Evolutionary conservation across 2,329 filamentous ascomycete species (phyloP), one percentile per base, ranked within the genome.

Genomic region (Penicillium hordei): DNA sequence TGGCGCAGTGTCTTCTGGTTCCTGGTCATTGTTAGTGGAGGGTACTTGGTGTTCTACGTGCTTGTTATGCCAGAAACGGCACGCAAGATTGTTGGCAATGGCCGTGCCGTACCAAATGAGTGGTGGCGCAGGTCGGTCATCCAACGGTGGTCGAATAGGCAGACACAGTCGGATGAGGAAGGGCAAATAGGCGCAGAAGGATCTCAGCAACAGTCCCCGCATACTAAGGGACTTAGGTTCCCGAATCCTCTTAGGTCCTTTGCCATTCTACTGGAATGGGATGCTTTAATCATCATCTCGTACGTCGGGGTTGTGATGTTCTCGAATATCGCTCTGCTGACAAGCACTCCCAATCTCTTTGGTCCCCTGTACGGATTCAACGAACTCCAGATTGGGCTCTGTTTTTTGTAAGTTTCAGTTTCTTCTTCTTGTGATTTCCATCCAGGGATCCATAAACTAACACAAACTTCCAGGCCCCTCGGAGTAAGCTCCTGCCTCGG

Each of bases 201-300:
- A 23, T 39, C 33, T 2, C 36, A 52, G 21, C 40, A 55, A 7
- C 40, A 57, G 17, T 43, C 61, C 59, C 62, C 53, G 56, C 60
- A 63, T 7, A 64, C 66, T 10, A 68, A 72, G 17, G 75, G 73
- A 44, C 65, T 79, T 5, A 68, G 69, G 3, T 75, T 78, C 29
- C 79, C 79, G 0, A 82, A 81, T 55, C 79, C 79, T 0, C 59
- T 80, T 5, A 68, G 71, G 25, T 73, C 75, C 0, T 65, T 81
- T 27, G 61, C 64, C 8, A 71, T 81, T 31, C 64, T 79, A 33
- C 53, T 64, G 5, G 70, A 78, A 50, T 77, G 77, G 56, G 75
- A 76, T 54, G 67, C 60, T 25, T 48, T 64, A 44, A 72, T 72
- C 33, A 71, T 74, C 23, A 69, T 79, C 8, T 66, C 71, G 3